Evolutionary conservation across 2,329 filamentous ascomycete species (phyloP), one percentile per base, ranked within the genome.

Genomic region (Arthrocladium fulminans): DNA sequence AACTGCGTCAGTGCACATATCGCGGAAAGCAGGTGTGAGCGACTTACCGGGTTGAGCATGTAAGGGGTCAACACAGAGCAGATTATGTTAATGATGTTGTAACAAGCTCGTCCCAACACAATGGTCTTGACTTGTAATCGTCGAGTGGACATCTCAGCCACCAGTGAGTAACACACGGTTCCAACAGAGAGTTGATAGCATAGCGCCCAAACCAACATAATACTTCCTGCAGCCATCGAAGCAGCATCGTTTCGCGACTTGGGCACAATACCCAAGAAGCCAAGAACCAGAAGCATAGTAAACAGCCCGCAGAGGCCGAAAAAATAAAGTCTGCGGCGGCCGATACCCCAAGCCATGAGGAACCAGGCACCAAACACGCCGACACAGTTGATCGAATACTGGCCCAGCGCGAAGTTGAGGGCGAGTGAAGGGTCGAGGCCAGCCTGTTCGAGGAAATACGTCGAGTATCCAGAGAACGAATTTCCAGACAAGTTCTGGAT

Each of bases 71-170:
- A 67, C 3, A 94, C 83, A 44, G 80, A 83, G 61, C 81, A 86
- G 59, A 94, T 69, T 56, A 96, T 94, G 54, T 79, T 83, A 37
- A 89, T 84, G 44, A 94, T 71, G 60, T 92, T 89, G 73, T 85
- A 86, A 39, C 88, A 70, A 57, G 87, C 86, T 48, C 88, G 83
- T 1, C 85, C 88, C 2, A 95, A 76, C 1, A 92, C 88, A 19
- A 94, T 84, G 0, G 89, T 94, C 72, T 95, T 95, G 71, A 94
- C 89, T 61, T 89, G 84, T 27, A 96, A 74, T 1, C 88, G 78
- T 12, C 86, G 79, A 0, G 87, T 88, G 0, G 87, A 88, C 19
- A 95, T 68, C 64, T 95, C 88, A 1, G 85, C 80, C 3, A 95
- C 88, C 9, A 95, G 77, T 0, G 87, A 92, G 68, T 94, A 95